Conservation (phyloP, 176 grass and related monocot genomes). For the Triticum aestivum region IWGSC_CS_RefSeq_v2.1 NC_057804.1:378369683-378370182, state of each 20-base stretch:
- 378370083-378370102: constrained; percentile 99
- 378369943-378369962: constrained; percentile 90
- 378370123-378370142: constrained; percentile 63
- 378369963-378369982: constrained; percentile 38
- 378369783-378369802: constrained; percentile 51
- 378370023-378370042: not conserved
- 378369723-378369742: constrained; percentile 37
- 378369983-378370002: not conserved
- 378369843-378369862: constrained; percentile 52
- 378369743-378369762: constrained; percentile 40
- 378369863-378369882: constrained; percentile 96
- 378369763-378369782: constrained; percentile 40
- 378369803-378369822: constrained; percentile 26
- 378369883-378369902: constrained; percentile 97
- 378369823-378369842: constrained; percentile 23
- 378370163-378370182: constrained; percentile 84
- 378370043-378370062: constrained; percentile 84
- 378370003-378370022: not conserved
- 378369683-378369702: constrained; percentile 43
- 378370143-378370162: constrained; percentile 81
- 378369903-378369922: constrained; percentile 67
- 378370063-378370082: constrained; percentile 95
- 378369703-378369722: constrained; percentile 44
- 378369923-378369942: constrained; percentile 90
- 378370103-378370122: constrained; percentile 73